Base-by-base conservation (phyloP, 2,329 filamentous ascomycete genomes). In the Aurifilum marmelostoma region DNA sequence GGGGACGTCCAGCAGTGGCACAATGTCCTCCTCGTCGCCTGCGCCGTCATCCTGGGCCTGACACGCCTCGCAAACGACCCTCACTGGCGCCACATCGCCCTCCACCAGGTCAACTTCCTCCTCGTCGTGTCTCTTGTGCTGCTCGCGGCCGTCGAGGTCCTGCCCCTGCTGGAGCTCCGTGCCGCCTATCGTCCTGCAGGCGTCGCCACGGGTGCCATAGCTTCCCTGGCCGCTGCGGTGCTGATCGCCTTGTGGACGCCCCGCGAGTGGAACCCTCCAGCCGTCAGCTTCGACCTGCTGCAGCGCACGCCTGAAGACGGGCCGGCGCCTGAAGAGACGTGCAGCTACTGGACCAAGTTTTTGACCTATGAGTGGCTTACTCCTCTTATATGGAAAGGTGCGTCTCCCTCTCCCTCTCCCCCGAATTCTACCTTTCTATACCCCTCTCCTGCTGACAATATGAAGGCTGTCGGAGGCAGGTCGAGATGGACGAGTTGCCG, bases 341-440 rank as follows among this genome's bases (percentile, higher is more conserved):
- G 83, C 76, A 86, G 84, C 69, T 87, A 83, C 83, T 77, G 85
- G 66, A 81, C 80, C 64, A 84, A 84, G 72, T 86, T 84, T 72
- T 79, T 83, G 66, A 83, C 83, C 5, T 87, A 83, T 73, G 80
- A 81, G 67, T 87, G 84, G 82, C 76, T 87, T 39, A 84, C 82
- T 2, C 80, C 82, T 32, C 75, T 84, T 59, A 80, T 87, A 63
- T 80, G 83, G 77, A 84, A 80, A 70, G 85, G 84, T 34, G 18
- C 12, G 65, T 52, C 32, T 52, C 18, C 21, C 21, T 21, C 29
- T 8, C 4, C 6, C 41, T 21, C 9, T 47, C 21, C 18, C 34
- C 18, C 34, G 4, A 5, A n/a, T 8, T 34, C 34, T 34, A 4
- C 8, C 34, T 34, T 8, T 34, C 34, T 34, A 4, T 34, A 4